phyloP scores from a whole-genome alignment of 2,329 filamentous ascomycete genomes.

The Hymenoscyphus albidus region DNA sequence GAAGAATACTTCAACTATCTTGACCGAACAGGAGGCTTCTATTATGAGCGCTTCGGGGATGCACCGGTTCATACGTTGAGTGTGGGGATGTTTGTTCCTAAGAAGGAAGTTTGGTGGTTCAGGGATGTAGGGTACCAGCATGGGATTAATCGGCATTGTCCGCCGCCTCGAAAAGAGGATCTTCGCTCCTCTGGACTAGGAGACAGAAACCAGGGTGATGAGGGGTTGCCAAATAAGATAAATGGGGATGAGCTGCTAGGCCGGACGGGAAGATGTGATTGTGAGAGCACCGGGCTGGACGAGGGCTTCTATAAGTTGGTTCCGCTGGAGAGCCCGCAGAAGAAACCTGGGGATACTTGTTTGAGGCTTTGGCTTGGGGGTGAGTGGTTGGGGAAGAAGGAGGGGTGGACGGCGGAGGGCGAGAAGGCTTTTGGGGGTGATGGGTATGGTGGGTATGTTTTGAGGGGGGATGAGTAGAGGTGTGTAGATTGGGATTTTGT shows the following conservation, averaged over 20 bases:
- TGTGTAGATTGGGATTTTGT: background rate
- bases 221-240: slow-evolving; percentile 34
- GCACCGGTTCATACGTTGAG: slow-evolving; percentile 95
- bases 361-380: slow-evolving; percentile 44
- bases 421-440: slow-evolving; percentile 42
- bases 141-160: slow-evolving; percentile 46
- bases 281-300: slow-evolving; percentile 43
- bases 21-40: slow-evolving; percentile 89
- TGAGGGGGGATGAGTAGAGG: background rate
- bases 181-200: slow-evolving; percentile 36
- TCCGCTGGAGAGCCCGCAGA: slow-evolving; percentile 44
- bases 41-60: slow-evolving; percentile 97
- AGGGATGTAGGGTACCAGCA: slow-evolving; percentile 97
- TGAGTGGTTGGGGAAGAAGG: slow-evolving; percentile 41
- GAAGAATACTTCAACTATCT: slow-evolving; percentile 84
- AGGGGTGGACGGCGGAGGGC: slow-evolving; percentile 40
- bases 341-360: slow-evolving; percentile 45
- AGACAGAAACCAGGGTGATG: slow-evolving; percentile 42
- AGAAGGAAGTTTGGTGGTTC: slow-evolving; percentile 94
- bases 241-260: too few relatives aligned
- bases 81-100: slow-evolving; percentile 77
- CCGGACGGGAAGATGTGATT: slow-evolving; percentile 35
- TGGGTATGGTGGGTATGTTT: slow-evolving; percentile 42
- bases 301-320: slow-evolving; percentile 46
- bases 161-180: slow-evolving; percentile 28